Evolutionary conservation across 108 stramenopile genomes (phyloP).

Genomic region (Skeletonema tropicum): DNA sequence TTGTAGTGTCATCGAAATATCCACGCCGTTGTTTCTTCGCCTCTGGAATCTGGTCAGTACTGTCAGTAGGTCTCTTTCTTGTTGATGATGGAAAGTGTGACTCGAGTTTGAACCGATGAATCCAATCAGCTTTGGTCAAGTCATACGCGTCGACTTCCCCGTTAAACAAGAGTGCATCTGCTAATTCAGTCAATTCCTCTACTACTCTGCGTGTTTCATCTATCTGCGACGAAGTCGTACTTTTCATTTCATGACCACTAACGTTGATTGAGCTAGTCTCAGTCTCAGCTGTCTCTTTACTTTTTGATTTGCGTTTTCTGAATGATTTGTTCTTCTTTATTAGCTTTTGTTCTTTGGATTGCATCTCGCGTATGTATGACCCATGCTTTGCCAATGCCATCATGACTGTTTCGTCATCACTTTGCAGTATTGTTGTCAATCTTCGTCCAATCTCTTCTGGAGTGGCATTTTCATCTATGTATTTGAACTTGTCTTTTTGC

Average conservation of each 20-base stretch:
- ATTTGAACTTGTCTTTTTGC: conserved; percentile 18
- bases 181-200: conserved; percentile 69
- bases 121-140: conserved; percentile 56
- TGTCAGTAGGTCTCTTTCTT: conserved; percentile 9
- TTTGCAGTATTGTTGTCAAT: conserved; percentile 56
- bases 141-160: conserved; percentile 80
- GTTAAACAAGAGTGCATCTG: conserved; percentile 66
- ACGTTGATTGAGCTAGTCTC: not conserved
- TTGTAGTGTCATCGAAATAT: conserved; percentile 30
- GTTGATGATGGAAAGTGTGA: conserved; percentile 6
- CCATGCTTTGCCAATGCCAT: conserved; percentile 73
- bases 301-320: conserved; percentile 44
- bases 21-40: conserved; percentile 34
- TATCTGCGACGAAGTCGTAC: conserved; percentile 21
- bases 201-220: conserved; percentile 38
- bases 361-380: conserved; percentile 29
- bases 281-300: not conserved
- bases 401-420: conserved; percentile 61
- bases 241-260: conserved; percentile 7
- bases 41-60: not conserved
- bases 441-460: conserved; percentile 48
- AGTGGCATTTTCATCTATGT: conserved; percentile 20
- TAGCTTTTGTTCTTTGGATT: conserved; percentile 17
- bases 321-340: conserved; percentile 27
- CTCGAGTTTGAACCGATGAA: conserved; percentile 43